Base-by-base conservation (phyloP, 2,329 filamentous ascomycete genomes). In the Emydomyces testavorans region DNA sequence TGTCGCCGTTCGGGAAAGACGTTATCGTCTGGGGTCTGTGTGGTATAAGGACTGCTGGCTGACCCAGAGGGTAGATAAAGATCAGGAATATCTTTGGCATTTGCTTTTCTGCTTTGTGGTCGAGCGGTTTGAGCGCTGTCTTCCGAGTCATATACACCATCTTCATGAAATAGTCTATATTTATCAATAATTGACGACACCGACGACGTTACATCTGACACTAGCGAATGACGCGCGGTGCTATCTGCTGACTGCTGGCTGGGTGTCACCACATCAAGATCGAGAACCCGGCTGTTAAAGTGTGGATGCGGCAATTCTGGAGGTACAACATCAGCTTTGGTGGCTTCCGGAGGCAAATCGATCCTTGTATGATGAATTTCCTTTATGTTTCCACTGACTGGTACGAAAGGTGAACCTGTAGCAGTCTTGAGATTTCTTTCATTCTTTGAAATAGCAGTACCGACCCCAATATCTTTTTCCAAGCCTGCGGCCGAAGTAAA, bases 101-200 rank as follows among this genome's bases (percentile, higher is more conserved):
- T 28, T 2, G 4, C 2, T 20, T 28, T 5, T 21, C 31, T 10
- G 13, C 43, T 10, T 5, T 15, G 23, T 1, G 44, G 44, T 10
- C 36, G 34, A 10, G 36, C 36, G 11, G 44, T 46, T 29, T 15
- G 10, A 37, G 6, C 26, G 16, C 34, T 39, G 13, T 15, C 11
- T 6, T 40, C 36, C 6, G 45, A 47, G 26, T 39, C 36, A 18
- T 34, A 32, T 13, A 18, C 3, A 11, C 20, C 26, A 10, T 35
- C 36, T 6, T 40, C 45, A 15, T 18, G 29, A 8, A 47, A n/a
- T 34, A 32, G 35, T 16, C 35, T 24, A 36, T 47, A 47, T 23
- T 34, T 47, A 6, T 47, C 36, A 26, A 47, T 40, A 35, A 47
- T 47, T 8, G 45, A 47, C 15, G 45, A 39, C n/a, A 47, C 45